Conservation (phyloP, 129 eudicot genomes). For the Gnaphalium uliginosum region DNA sequence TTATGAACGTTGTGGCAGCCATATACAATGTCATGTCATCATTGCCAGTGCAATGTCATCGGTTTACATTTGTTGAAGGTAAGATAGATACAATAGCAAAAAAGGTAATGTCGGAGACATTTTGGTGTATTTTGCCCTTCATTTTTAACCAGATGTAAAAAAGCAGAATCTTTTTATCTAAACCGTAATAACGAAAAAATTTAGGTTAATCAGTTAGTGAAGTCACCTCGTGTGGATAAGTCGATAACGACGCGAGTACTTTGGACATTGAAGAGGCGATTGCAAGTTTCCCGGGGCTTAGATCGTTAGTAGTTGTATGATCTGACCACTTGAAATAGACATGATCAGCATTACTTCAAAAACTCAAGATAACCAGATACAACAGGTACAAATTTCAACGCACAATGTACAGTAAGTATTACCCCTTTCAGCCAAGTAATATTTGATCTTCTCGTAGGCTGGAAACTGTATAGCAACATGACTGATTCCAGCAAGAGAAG, state of each 20-base stretch:
- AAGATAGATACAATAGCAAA: no score
- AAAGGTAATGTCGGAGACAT: no score
- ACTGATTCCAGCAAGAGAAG: constrained; percentile 91
- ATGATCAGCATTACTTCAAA: constrained; percentile 41
- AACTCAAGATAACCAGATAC: neutral
- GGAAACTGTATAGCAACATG: constrained; percentile 99
- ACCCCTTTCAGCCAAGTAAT: constrained; percentile 79
- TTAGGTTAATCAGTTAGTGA: neutral
- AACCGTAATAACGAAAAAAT: neutral
- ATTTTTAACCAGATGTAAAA: no score
- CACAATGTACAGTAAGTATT: constrained; percentile 23
- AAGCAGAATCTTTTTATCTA: no score
- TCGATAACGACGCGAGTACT: constrained; percentile 76
- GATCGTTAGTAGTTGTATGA: constrained; percentile 52
- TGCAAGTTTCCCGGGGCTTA: constrained; percentile 73
- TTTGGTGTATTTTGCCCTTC: no score
- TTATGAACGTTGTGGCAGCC: no score
- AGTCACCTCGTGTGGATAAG: constrained; percentile 94
- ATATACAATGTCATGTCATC: no score
- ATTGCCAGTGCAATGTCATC: no score
- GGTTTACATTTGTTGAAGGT: no score
- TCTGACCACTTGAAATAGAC: constrained; percentile 50
- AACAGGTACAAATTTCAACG: neutral
- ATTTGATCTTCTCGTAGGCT: constrained; percentile 79
- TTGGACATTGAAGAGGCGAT: constrained; percentile 86